phyloP scores from a whole-genome alignment of 306 rosid species.

The Prosopis cineraria region DNA sequence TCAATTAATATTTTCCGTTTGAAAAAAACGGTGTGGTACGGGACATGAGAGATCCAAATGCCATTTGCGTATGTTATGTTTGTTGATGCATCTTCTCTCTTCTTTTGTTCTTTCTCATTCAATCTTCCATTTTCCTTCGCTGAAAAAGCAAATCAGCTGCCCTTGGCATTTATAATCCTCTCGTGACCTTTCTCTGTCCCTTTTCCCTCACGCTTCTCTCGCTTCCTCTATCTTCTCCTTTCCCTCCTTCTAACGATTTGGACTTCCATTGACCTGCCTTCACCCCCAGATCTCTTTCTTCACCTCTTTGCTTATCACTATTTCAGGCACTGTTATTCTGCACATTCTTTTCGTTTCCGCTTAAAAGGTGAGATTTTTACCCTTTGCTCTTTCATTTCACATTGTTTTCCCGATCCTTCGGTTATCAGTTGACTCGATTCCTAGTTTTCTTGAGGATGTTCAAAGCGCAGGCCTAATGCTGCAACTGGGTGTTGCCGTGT shows the following conservation, averaged over 20 bases:
- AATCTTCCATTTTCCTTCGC: conserved; percentile 1
- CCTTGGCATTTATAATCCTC: conserved; percentile 42
- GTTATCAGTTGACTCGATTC: not conserved
- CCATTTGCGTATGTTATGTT: not conserved
- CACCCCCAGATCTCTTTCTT: conserved; percentile 50
- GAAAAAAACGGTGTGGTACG: not conserved
- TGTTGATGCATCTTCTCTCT: not conserved
- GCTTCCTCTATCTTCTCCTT: conserved; percentile 2
- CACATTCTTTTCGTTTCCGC: conserved; percentile 5
- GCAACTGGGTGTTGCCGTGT: conserved; percentile 2
- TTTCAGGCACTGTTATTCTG: conserved; percentile 10
- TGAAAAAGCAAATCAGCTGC: not conserved
- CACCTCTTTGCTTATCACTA: not conserved
- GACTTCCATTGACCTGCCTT: conserved; percentile 18
- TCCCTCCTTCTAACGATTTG: conserved; percentile 23
- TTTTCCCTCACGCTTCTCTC: conserved; percentile 20
- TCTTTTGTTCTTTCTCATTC: conserved; percentile 15
- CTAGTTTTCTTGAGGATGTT: not conserved
- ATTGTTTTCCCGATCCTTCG: not conserved
- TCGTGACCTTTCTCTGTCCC: conserved; percentile 48
- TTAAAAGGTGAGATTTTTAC: conserved; percentile 33
- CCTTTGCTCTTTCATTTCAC: not conserved
- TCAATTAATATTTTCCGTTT: not conserved
- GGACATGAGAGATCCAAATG: not conserved
- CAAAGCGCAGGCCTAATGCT: conserved; percentile 16